Percentiles rank a stretch among this genome's conserved stretches.
phyloP scores from a whole-genome alignment of 1,139 yeast genomes.

The Saccharomyces hybrid region DNA sequence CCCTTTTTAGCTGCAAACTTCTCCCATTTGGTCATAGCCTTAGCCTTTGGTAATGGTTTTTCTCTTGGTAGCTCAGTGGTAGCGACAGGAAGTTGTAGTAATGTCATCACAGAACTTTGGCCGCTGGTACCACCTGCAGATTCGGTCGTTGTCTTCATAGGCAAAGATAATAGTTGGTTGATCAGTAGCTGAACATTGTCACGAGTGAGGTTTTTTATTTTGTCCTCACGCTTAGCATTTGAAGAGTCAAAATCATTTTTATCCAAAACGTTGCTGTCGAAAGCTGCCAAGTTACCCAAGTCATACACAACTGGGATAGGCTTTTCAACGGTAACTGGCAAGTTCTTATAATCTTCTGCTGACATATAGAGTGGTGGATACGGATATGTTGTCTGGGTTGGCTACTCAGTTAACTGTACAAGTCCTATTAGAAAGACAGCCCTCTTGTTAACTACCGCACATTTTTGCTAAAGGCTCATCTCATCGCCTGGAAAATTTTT shows the following conservation, averaged over 20 bases:
- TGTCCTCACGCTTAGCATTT: constrained; percentile 51
- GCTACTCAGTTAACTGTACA: neutral
- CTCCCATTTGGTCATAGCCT: constrained; percentile 95
- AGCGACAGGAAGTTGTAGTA: constrained; percentile 82
- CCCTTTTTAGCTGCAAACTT: constrained; percentile 94
- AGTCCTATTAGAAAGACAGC: neutral
- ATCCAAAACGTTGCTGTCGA: constrained; percentile 79
- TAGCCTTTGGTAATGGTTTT: constrained; percentile 87
- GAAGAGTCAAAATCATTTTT: constrained; percentile 45
- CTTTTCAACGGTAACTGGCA: constrained; percentile 79
- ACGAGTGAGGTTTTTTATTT: constrained; percentile 65
- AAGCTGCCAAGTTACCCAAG: constrained; percentile 79
- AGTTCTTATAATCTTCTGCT: constrained; percentile 22
- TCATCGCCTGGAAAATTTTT: neutral
- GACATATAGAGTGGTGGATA: neutral
- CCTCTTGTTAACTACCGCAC: neutral
- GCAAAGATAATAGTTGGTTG: constrained; percentile 84
- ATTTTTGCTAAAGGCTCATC: neutral
- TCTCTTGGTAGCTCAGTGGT: constrained; percentile 84
- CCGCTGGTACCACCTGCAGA: constrained; percentile 51
- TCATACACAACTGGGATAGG: constrained; percentile 81
- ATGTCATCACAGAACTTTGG: constrained; percentile 72
- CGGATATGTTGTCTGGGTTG: neutral
- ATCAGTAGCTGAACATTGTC: constrained; percentile 88
- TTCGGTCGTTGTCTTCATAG: constrained; percentile 78